A percentile compares a stretch with the other conserved stretches of the same genome.
These are phyloP conservation scores for Allantophomopsis cytisporea DNA, from an alignment of 2,329 filamentous ascomycete species.

Conservation along the genomic window DNA sequence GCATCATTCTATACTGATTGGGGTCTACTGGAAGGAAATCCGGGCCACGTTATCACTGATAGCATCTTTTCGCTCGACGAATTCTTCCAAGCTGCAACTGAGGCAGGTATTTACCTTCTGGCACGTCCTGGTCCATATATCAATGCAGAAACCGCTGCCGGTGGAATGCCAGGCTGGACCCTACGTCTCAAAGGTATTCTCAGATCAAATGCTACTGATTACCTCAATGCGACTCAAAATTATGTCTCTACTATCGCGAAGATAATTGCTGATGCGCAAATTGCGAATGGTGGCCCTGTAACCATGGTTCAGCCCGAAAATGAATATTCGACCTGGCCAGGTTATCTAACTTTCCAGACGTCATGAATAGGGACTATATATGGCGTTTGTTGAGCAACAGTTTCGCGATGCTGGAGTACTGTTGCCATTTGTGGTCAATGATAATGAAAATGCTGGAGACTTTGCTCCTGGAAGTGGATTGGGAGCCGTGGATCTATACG, in stretches of 20 bases:
- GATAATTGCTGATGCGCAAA: conserved; percentile 62
- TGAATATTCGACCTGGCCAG: conserved; percentile 50
- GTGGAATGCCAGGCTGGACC: conserved; percentile 72
- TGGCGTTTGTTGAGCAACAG: conserved; percentile 58
- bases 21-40: conserved; percentile 64
- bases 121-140: conserved; percentile 46
- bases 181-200: conserved; percentile 51
- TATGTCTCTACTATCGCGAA: conserved; percentile 40
- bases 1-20: conserved; percentile 73
- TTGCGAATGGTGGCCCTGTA: conserved; percentile 70
- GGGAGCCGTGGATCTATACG: conserved; percentile 19
- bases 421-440: conserved; percentile 65
- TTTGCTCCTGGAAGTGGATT: conserved; percentile 15
- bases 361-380: conserved; percentile 47
- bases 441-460: conserved; percentile 28
- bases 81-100: conserved; percentile 62
- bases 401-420: conserved; percentile 54
- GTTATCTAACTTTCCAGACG: conserved; percentile 47
- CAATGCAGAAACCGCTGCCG: conserved; percentile 64
- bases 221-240: conserved; percentile 52
- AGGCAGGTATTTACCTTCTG: conserved; percentile 66
- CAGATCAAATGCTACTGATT: conserved; percentile 47
- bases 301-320: conserved; percentile 75
- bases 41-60: conserved; percentile 52
- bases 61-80: conserved; percentile 63